Conservation (phyloP, 257 asterid genomes). For the Jacaranda copaia region DNA sequence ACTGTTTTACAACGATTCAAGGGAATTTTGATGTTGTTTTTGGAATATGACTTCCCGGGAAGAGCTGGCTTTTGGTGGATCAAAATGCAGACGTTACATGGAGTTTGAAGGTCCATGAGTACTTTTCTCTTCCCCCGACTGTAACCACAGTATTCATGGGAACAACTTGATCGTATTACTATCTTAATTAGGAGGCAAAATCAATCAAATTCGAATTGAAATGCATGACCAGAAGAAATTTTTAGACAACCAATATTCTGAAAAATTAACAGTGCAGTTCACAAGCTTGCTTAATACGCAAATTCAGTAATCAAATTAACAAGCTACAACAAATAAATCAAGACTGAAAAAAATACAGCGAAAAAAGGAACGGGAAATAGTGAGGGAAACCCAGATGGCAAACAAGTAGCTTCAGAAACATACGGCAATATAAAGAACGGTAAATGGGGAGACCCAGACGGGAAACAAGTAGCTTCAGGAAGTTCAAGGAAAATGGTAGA, state of each 20-base stretch:
- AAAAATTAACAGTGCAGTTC: neutral
- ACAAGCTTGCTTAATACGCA: neutral
- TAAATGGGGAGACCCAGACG: constrained; percentile 4
- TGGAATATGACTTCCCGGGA: constrained; percentile 20
- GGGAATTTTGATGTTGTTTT: constrained; percentile 26
- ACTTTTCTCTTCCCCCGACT: constrained; percentile 23
- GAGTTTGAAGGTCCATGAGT: constrained; percentile 55
- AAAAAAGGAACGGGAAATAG: constrained; percentile 4
- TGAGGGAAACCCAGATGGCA: neutral
- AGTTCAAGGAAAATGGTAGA: neutral
- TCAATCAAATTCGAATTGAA: constrained; percentile 4
- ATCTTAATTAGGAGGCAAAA: neutral
- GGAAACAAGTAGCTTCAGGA: neutral
- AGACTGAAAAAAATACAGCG: constrained; percentile 3
- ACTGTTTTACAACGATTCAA: constrained; percentile 34
- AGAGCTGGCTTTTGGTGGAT: constrained; percentile 40
- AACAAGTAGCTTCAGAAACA: neutral
- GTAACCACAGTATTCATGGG: neutral
- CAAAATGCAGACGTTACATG: constrained; percentile 53
- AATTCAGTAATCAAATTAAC: neutral
- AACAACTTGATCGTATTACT: neutral
- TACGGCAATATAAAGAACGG: constrained; percentile 7
- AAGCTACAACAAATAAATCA: neutral
- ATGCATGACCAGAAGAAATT: neutral
- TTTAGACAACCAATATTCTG: neutral